Conservation (phyloP, 2,329 filamentous ascomycete species). For the Tolypocladium capitatum region DNA sequence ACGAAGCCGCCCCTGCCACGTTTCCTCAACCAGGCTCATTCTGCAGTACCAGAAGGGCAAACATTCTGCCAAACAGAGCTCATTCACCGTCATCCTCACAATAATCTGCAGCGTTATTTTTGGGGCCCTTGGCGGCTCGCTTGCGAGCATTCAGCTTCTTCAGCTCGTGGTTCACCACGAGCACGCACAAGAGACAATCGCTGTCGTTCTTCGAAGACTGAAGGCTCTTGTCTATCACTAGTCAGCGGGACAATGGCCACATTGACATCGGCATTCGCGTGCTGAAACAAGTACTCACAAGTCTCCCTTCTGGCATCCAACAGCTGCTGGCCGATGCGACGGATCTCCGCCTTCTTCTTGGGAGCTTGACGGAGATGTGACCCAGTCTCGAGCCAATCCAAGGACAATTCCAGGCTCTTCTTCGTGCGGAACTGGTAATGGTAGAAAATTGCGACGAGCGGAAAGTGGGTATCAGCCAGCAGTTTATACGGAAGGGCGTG, state of each 20-base stretch:
- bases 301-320: conserved; percentile 20
- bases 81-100: conserved; percentile 14
- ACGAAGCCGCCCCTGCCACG: too few relatives aligned
- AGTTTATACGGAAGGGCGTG: conserved; percentile 12
- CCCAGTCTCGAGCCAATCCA: conserved; percentile 23
- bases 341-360: conserved; percentile 12
- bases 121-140: conserved; percentile 11
- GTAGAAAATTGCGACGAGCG: conserved; percentile 25
- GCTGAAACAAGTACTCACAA: conserved; percentile 15
- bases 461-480: conserved; percentile 21
- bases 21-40: not conserved
- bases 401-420: conserved; percentile 24
- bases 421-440: conserved; percentile 27
- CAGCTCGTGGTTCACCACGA: conserved; percentile 25
- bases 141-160: conserved; percentile 24
- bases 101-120: conserved; percentile 8
- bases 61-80: not conserved
- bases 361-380: conserved; percentile 10
- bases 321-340: conserved; percentile 16
- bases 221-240: conserved; percentile 15
- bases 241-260: conserved; percentile 7
- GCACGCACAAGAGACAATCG: conserved; percentile 18
- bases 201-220: conserved; percentile 18
- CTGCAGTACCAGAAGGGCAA: not conserved
- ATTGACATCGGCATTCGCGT: not conserved